Base-by-base conservation (phyloP, 23 red algal genomes). In the Gracilaria domingensis region DNA sequence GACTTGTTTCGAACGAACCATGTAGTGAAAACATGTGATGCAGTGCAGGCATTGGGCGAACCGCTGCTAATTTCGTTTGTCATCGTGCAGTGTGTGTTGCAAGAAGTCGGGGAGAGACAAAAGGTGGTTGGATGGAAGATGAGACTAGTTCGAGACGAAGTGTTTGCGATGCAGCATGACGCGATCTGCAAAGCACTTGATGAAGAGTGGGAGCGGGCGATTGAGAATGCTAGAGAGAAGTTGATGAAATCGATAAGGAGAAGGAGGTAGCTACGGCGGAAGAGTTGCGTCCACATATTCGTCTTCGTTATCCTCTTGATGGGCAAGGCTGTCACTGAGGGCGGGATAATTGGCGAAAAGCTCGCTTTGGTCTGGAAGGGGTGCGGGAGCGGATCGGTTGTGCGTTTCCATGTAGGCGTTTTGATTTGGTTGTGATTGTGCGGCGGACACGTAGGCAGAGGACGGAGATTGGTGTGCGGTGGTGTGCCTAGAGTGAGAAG, bases 251-350 rank as follows among this genome's bases (percentile, higher is more conserved):
- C 17, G 18, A 65, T 42, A 6, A 40, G 49, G 56, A 60, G 71
- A 53, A 60, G 53, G 32, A 45, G 40, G 36, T 71, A 62, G 42
- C 39, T 89, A 89, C 12, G 85, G 85, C 12, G 85, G 85, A 21
- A 72, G 85, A 20, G 85, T 89, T 21, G 66, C 85, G 12, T 78
- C 85, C 21, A 89, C 85, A 30, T 74, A 89, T 12, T 87, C 83
- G 16, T 66, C 62, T 40, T 87, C 34, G 32, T 74, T 37, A 4
- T 87, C 65, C 1, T 62, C 45, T 14, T 66, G 8, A 7, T 78
- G 67, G 6, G 21, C 35, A 4, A 33, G 35, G 44, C 34, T 40
- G 33, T 73, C 28, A 67, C 28, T 33, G 16, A 67, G 62, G 1
- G 62, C 62, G 2, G 62, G 62, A 67, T 67, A 33, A 12, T 67